Evolutionary conservation across 1,139 yeast genomes (phyloP).

Genomic region (Pichia sp.): DNA sequence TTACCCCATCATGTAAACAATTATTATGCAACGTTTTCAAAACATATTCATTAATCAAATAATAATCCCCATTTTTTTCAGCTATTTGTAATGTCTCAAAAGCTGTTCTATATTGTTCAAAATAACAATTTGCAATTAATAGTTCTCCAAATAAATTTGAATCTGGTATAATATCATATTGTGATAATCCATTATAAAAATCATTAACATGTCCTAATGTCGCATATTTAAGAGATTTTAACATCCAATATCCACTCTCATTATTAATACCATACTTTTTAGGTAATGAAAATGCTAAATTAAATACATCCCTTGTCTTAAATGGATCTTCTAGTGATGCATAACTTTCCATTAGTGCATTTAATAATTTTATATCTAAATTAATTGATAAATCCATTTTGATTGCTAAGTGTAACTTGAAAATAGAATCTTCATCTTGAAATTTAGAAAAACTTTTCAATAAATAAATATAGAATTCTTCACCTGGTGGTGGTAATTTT

Average conservation of each 20-base stretch:
- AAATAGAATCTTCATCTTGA: conserved; percentile 61
- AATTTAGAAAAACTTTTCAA: conserved; percentile 55
- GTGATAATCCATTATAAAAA: conserved; percentile 58
- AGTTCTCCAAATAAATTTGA: conserved; percentile 55
- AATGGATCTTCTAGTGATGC: conserved; percentile 55
- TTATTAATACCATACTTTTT: conserved; percentile 54
- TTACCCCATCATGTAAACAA: conserved; percentile 46
- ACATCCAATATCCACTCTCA: conserved; percentile 65
- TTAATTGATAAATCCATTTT: conserved; percentile 61
- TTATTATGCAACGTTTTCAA: conserved; percentile 55
- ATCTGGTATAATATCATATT: conserved; percentile 49
- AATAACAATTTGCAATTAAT: conserved; percentile 67
- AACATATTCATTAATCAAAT: conserved; percentile 41
- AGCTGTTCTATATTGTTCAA: conserved; percentile 57
- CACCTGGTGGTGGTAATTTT: conserved; percentile 53
- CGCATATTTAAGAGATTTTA: conserved; percentile 57
- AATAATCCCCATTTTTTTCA: conserved; percentile 43
- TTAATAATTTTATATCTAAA: conserved; percentile 53
- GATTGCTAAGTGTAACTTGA: conserved; percentile 56
- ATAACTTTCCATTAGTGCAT: conserved; percentile 62
- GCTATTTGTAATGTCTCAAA: conserved; percentile 45
- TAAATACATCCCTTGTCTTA: conserved; percentile 56
- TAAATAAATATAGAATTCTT: conserved; percentile 54
- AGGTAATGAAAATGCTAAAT: conserved; percentile 44
- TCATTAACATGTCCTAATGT: conserved; percentile 54